Percentiles rank a stretch among this genome's conserved stretches.
Conservation (phyloP, 306 rosid species). For the Sophora flavescens region DNA sequence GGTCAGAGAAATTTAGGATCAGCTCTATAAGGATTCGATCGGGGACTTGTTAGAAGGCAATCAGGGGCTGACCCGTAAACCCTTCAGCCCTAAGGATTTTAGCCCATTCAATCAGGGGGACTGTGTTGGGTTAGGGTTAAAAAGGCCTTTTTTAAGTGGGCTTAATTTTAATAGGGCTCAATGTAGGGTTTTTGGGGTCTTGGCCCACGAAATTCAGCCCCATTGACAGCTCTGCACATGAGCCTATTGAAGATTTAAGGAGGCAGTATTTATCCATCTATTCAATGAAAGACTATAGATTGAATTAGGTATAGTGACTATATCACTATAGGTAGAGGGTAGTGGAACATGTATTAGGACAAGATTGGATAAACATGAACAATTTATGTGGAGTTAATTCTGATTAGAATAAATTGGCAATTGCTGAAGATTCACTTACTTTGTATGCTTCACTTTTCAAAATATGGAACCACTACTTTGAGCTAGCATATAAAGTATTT, state of each 20-base stretch:
- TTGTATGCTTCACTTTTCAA: background rate
- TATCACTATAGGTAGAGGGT: background rate
- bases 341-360: background rate
- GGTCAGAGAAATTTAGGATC: too few species aligned
- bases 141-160: too few species aligned
- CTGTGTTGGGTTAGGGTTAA: too few species aligned
- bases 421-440: conserved; percentile 28
- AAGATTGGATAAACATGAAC: background rate
- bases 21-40: too few species aligned
- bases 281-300: background rate
- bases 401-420: background rate
- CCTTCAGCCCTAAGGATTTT: too few species aligned
- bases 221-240: too few species aligned
- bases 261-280: background rate
- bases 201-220: too few species aligned
- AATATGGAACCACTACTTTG: conserved; percentile 20
- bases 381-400: background rate
- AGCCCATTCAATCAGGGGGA: too few species aligned
- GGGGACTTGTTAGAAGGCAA: too few species aligned
- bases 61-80: too few species aligned
- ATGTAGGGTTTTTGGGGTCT: too few species aligned
- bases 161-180: too few species aligned
- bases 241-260: background rate
- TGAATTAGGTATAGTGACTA: background rate
- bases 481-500: background rate